Evolutionary conservation across 805 yeast species (phyloP).

Genomic region (Nakazawaea wickerhamii): DNA sequence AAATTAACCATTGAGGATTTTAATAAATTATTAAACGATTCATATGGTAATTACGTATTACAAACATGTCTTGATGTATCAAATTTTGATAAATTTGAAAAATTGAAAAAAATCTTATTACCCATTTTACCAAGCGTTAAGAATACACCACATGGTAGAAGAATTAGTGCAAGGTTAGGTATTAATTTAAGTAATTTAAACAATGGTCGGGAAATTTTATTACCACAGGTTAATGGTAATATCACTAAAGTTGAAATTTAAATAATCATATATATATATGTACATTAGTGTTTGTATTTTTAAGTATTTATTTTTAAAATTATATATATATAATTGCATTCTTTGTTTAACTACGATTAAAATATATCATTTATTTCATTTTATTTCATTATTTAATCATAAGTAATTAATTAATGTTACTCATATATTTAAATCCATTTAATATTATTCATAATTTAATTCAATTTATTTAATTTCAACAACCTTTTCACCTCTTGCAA

Average conservation of each 20-base stretch:
- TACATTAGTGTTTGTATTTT: neutral
- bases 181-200: conserved; percentile 22
- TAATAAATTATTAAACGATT: conserved; percentile 45
- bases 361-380: no score
- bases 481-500: conserved; percentile 48
- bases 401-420: no score
- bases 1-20: conserved; percentile 26
- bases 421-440: neutral
- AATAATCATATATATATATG: neutral
- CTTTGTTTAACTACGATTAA: no score
- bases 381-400: no score
- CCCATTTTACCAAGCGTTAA: conserved; percentile 76
- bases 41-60: conserved; percentile 54
- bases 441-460: neutral
- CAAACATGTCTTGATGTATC: conserved; percentile 58
- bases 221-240: neutral
- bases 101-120: conserved; percentile 52
- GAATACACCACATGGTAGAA: conserved; percentile 93
- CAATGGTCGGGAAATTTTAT: neutral
- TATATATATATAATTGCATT: no score
- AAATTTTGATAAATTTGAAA: conserved; percentile 43
- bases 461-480: conserved; percentile 11
- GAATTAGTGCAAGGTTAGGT: conserved; percentile 65
- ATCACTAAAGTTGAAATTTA: neutral
- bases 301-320: no score